These are phyloP conservation scores for Dichomitus squalens DNA, from an alignment of 1,284 basidiomycete species.

Conservation along the genomic window DNA sequence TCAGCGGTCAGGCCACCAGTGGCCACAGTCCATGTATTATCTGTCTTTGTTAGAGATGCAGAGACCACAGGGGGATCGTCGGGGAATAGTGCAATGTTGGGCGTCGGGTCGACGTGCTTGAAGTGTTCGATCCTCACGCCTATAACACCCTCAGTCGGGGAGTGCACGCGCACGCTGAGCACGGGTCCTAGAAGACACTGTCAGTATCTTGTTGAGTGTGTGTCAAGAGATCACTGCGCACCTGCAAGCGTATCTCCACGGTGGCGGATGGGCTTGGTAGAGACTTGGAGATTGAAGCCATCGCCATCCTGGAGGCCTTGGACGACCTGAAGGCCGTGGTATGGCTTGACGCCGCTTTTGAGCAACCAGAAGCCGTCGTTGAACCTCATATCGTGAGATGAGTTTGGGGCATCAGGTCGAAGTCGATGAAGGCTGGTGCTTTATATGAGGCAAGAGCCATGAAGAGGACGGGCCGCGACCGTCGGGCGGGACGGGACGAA, in stretches of 20 bases:
- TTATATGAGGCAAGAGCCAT: conserved; percentile 11
- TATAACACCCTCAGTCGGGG: conserved; percentile 68
- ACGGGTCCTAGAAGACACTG: conserved; percentile 49
- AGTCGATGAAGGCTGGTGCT: neutral
- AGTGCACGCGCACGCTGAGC: conserved; percentile 60
- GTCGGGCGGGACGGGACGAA: conserved; percentile 10
- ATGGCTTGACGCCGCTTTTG: conserved; percentile 64
- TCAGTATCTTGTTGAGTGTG: conserved; percentile 7
- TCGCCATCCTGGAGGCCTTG: conserved; percentile 44
- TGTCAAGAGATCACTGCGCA: conserved; percentile 30
- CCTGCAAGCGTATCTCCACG: conserved; percentile 72
- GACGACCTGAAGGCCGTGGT: conserved; percentile 58
- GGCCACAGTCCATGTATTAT: conserved; percentile 40
- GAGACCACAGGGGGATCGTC: conserved; percentile 52
- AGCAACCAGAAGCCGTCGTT: conserved; percentile 72
- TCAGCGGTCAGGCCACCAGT: conserved; percentile 52
- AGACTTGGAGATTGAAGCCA: conserved; percentile 60
- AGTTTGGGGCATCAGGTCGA: neutral
- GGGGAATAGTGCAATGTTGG: conserved; percentile 66
- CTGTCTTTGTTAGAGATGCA: conserved; percentile 40
- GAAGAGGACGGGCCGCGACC: conserved; percentile 11
- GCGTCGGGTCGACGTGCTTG: conserved; percentile 44
- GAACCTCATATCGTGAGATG: conserved; percentile 34
- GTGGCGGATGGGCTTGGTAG: conserved; percentile 66
- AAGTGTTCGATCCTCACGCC: conserved; percentile 69